A percentile compares a stretch with the other conserved stretches of the same genome.
Conservation (phyloP, 108 stramenopile species). For the Discostella pseudostelligera region DNA sequence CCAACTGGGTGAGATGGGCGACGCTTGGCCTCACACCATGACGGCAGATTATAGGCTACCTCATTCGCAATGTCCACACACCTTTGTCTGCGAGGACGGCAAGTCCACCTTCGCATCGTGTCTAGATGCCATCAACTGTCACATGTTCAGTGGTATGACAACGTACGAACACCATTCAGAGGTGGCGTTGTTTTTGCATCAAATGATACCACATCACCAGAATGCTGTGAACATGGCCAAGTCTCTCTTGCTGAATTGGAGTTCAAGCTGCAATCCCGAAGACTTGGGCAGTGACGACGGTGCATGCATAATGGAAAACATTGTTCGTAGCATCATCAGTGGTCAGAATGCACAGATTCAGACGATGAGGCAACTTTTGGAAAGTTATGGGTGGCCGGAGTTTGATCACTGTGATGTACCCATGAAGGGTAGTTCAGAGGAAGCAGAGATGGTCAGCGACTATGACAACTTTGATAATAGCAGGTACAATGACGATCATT, state of each 20-base stretch:
- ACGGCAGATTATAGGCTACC: slow-evolving; percentile 50
- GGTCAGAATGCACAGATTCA: slow-evolving; percentile 84
- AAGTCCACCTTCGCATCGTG: slow-evolving; percentile 44
- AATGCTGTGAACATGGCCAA: slow-evolving; percentile 95
- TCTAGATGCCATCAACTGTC: slow-evolving; percentile 71
- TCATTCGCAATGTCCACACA: slow-evolving; percentile 53
- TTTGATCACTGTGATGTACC: slow-evolving; percentile 49
- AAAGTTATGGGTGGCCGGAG: slow-evolving; percentile 27
- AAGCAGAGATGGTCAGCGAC: not conserved
- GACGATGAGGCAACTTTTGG: slow-evolving; percentile 61
- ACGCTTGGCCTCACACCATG: not conserved
- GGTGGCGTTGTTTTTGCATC: slow-evolving; percentile 67
- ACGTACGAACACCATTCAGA: slow-evolving; percentile 25
- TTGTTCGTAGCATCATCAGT: slow-evolving; percentile 72
- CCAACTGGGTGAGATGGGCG: not conserved
- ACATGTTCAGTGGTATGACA: slow-evolving; percentile 69
- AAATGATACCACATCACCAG: slow-evolving; percentile 94
- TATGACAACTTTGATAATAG: slow-evolving; percentile 5
- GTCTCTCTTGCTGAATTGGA: slow-evolving; percentile 51
- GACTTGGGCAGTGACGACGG: slow-evolving; percentile 38
- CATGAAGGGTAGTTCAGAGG: slow-evolving; percentile 10
- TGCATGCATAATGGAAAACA: slow-evolving; percentile 49
- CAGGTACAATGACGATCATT: not conserved
- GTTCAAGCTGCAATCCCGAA: slow-evolving; percentile 27
- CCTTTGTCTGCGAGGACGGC: slow-evolving; percentile 54